Conservation (phyloP, 73 alveolate genomes). For the Paramecium sonneborni region DNA sequence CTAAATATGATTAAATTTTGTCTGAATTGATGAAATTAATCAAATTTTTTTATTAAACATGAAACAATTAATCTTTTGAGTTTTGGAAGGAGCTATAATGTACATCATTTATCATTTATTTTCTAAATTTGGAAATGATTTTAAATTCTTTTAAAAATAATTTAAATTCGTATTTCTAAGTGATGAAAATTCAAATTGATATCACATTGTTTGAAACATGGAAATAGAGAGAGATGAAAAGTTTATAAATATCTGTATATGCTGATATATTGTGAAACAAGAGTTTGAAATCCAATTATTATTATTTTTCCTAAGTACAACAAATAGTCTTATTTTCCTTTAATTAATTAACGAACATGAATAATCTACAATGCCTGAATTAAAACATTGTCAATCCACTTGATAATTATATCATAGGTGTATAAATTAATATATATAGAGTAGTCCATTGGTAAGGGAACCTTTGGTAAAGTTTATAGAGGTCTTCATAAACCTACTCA, state of each 20-base stretch:
- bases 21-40: neutral
- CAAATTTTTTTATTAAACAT: neutral
- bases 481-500: conserved; percentile 67
- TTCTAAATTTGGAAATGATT: neutral
- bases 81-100: neutral
- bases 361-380: neutral
- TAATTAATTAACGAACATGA: conserved; percentile 19
- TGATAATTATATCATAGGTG: conserved; percentile 67
- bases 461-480: conserved; percentile 72
- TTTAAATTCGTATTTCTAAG: neutral
- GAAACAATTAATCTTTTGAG: neutral
- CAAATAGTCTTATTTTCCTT: neutral
- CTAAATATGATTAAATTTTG: neutral
- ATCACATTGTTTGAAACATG: neutral
- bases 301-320: neutral
- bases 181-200: neutral
- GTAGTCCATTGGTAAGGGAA: conserved; percentile 74
- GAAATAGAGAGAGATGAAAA: neutral
- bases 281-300: neutral
- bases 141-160: neutral
- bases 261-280: neutral
- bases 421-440: neutral
- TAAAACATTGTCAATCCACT: neutral
- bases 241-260: neutral
- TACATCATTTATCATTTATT: neutral